Conservation (phyloP, 345 rosid genomes). For the Brassica carinata region DNA sequence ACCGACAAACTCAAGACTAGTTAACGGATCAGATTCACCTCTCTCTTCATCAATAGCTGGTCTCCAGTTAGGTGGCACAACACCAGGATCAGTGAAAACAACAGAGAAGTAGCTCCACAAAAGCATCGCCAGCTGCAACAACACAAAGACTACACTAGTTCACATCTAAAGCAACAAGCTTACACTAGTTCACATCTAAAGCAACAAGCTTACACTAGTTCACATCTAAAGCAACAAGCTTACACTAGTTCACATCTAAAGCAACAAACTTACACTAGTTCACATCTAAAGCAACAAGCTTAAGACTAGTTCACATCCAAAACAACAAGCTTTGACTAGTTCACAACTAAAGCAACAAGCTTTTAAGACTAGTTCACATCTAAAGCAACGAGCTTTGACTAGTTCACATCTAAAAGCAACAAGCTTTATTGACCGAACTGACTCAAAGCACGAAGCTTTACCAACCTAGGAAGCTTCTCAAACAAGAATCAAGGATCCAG, state of each 20-base stretch:
- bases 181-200: no score
- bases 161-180: background rate
- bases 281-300: background rate
- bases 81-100: slow-evolving; percentile 93
- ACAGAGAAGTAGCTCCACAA: slow-evolving; percentile 97
- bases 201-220: background rate
- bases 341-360: no score
- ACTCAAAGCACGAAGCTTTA: slow-evolving; percentile 39
- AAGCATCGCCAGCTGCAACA: slow-evolving; percentile 77
- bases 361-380: background rate
- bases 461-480: slow-evolving; percentile 50
- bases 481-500: background rate
- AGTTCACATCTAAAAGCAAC: background rate
- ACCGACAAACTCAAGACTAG: slow-evolving; percentile 55
- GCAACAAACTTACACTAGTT: background rate
- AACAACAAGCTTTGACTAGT: background rate
- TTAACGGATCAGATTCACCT: slow-evolving; percentile 82
- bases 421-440: background rate
- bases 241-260: no score
- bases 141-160: background rate
- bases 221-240: background rate
- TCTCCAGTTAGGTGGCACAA: slow-evolving; percentile 95
- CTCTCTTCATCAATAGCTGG: slow-evolving; percentile 82
- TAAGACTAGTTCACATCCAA: background rate
- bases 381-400: slow-evolving; percentile 11